These are phyloP conservation scores for Arthrinium puccinioides DNA, from an alignment of 2,329 filamentous ascomycete genomes.

Conservation along the genomic window DNA sequence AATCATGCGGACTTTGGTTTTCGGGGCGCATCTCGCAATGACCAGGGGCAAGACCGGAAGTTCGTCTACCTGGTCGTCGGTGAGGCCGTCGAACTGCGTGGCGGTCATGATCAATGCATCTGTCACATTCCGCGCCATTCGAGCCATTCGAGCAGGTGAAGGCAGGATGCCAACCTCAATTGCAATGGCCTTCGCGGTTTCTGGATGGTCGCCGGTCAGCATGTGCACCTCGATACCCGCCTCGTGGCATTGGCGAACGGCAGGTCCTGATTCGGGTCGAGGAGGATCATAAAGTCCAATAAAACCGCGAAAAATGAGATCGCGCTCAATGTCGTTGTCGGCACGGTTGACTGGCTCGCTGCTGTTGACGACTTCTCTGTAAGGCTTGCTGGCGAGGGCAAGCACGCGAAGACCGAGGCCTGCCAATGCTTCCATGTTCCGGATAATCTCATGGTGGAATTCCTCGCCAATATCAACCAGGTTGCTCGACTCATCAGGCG, in stretches of 20 bases:
- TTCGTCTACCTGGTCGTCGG: slow-evolving; percentile 55
- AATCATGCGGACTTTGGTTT: slow-evolving; percentile 69
- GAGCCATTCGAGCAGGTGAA: slow-evolving; percentile 46
- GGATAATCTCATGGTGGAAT: slow-evolving; percentile 45
- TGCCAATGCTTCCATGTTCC: slow-evolving; percentile 56
- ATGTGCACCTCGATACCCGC: slow-evolving; percentile 62
- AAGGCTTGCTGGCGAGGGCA: slow-evolving; percentile 49
- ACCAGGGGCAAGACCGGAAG: slow-evolving; percentile 61
- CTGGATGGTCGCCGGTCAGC: slow-evolving; percentile 60
- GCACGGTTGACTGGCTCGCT: slow-evolving; percentile 40
- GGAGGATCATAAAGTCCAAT: slow-evolving; percentile 67
- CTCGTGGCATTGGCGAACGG: slow-evolving; percentile 50
- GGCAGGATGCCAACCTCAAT: slow-evolving; percentile 53
- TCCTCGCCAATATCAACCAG: slow-evolving; percentile 42
- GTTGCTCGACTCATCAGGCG: slow-evolving; percentile 23
- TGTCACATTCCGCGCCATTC: slow-evolving; percentile 43
- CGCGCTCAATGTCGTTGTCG: slow-evolving; percentile 48
- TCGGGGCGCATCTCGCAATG: slow-evolving; percentile 61
- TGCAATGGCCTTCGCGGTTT: slow-evolving; percentile 56
- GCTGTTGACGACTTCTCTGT: background rate
- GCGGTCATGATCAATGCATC: slow-evolving; percentile 58
- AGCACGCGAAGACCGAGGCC: slow-evolving; percentile 56
- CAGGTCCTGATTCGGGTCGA: slow-evolving; percentile 55
- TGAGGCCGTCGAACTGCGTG: slow-evolving; percentile 54
- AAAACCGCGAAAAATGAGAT: slow-evolving; percentile 58